These are phyloP conservation scores for Actinomortierella wolfii DNA, from an alignment of 371 early-diverging fungal genomes.

Conservation along the genomic window DNA sequence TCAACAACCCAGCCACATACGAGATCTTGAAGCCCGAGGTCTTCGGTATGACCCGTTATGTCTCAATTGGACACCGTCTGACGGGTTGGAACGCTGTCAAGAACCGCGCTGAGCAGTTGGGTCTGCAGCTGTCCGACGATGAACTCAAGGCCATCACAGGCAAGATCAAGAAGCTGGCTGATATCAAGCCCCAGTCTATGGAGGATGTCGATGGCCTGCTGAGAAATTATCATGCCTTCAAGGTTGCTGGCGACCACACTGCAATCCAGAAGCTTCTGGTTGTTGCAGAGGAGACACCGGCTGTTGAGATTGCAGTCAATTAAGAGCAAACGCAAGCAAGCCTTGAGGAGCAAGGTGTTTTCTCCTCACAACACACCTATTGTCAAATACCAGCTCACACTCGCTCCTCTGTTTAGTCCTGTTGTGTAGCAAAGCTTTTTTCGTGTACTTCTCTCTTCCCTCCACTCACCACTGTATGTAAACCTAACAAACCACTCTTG, in stretches of 20 bases:
- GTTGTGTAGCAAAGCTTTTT: too few species aligned
- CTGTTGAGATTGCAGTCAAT: conserved; percentile 10
- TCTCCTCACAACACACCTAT: too few species aligned
- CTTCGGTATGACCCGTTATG: conserved; percentile 97
- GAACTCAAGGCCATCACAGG: conserved; percentile 91
- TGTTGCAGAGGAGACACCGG: conserved; percentile 14
- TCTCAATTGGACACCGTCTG: conserved; percentile 93
- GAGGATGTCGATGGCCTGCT: conserved; percentile 87
- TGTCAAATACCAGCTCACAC: too few species aligned
- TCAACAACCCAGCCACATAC: conserved; percentile 96
- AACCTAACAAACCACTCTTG: too few species aligned
- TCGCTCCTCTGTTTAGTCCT: too few species aligned
- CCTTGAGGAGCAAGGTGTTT: too few species aligned
- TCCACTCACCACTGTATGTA: too few species aligned
- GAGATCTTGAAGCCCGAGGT: conserved; percentile 96
- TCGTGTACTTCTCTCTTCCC: too few species aligned
- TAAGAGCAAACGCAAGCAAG: conserved; percentile 3
- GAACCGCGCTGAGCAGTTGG: conserved; percentile 91
- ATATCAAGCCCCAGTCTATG: conserved; percentile 86
- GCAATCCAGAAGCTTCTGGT: conserved; percentile 43
- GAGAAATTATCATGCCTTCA: conserved; percentile 60
- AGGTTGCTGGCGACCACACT: conserved; percentile 51
- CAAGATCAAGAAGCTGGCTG: conserved; percentile 93
- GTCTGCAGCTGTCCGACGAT: conserved; percentile 82
- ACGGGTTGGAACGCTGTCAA: conserved; percentile 99